Conservation (phyloP, 73 alveolate species). For the Paramecium sexaurelia region DNA sequence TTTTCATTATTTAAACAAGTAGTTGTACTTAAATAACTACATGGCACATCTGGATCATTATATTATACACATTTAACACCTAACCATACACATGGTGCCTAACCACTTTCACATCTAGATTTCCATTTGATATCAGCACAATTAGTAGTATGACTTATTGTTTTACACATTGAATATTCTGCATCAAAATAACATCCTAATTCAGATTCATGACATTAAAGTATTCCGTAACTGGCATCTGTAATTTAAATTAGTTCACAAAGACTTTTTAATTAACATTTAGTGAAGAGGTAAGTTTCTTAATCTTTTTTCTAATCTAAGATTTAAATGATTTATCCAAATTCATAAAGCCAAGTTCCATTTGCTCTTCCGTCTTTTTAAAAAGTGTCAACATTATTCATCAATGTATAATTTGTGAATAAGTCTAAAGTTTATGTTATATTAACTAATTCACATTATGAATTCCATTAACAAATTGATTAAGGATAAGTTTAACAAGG, state of each 20-base stretch:
- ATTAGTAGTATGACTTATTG: constrained; percentile 7
- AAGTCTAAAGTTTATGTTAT: not conserved
- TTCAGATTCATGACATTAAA: not conserved
- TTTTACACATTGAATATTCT: not conserved
- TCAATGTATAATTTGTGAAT: not conserved
- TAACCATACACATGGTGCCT: constrained; percentile 43
- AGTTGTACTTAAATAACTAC: not conserved
- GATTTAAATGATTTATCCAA: not conserved
- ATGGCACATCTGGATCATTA: constrained; percentile 33
- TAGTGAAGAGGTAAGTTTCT: not conserved
- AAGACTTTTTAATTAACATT: not conserved
- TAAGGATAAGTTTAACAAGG: not conserved
- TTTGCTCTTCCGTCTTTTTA: not conserved
- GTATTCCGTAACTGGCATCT: not conserved
- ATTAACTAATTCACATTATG: not conserved
- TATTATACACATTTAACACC: not conserved
- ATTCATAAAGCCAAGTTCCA: constrained; percentile 40
- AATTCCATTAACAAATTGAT: constrained; percentile 26
- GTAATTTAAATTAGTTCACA: not conserved
- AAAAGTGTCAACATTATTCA: not conserved
- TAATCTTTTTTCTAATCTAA: not conserved
- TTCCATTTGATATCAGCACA: not conserved
- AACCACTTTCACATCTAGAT: not conserved
- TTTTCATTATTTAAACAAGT: constrained; percentile 32
- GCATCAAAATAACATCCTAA: constrained; percentile 18